Conservation (phyloP, 2,329 filamentous ascomycete genomes). For the Hypoxylon sp. region DNA sequence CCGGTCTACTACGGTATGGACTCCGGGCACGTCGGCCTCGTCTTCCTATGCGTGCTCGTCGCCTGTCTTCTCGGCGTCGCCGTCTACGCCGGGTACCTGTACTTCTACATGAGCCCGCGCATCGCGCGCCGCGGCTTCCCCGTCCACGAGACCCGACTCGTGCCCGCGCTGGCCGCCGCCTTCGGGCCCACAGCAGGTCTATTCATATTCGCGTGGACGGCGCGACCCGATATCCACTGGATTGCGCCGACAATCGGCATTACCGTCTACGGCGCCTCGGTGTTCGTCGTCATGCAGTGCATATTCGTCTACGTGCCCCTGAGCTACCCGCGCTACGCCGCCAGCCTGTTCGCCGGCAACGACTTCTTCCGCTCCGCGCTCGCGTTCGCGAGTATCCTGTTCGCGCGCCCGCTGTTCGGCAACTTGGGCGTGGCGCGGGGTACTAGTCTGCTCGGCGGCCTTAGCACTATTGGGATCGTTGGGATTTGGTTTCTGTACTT, state of each 20-base stretch:
- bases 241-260: conserved; percentile 70
- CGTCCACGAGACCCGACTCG: conserved; percentile 66
- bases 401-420: conserved; percentile 69
- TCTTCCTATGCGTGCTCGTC: conserved; percentile 72
- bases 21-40: conserved; percentile 68
- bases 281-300: conserved; percentile 70
- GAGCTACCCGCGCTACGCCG: conserved; percentile 68
- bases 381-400: conserved; percentile 71
- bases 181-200: conserved; percentile 70
- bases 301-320: conserved; percentile 72
- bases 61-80: conserved; percentile 66
- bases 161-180: conserved; percentile 66
- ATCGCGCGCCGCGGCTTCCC: conserved; percentile 64
- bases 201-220: conserved; percentile 72
- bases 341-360: conserved; percentile 71
- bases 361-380: conserved; percentile 70
- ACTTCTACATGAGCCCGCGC: conserved; percentile 65
- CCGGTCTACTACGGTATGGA: conserved; percentile 70
- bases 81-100: conserved; percentile 65
- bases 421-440: conserved; percentile 72
- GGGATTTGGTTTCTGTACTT: conserved; percentile 72
- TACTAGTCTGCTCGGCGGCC: conserved; percentile 67
- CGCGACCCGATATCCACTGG: conserved; percentile 65
- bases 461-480: conserved; percentile 66
- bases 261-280: conserved; percentile 64